Evolutionary conservation across 2,329 filamentous ascomycete genomes (phyloP), one percentile per base, ranked within the genome.

Genomic region (Fusarium tricinctum): DNA sequence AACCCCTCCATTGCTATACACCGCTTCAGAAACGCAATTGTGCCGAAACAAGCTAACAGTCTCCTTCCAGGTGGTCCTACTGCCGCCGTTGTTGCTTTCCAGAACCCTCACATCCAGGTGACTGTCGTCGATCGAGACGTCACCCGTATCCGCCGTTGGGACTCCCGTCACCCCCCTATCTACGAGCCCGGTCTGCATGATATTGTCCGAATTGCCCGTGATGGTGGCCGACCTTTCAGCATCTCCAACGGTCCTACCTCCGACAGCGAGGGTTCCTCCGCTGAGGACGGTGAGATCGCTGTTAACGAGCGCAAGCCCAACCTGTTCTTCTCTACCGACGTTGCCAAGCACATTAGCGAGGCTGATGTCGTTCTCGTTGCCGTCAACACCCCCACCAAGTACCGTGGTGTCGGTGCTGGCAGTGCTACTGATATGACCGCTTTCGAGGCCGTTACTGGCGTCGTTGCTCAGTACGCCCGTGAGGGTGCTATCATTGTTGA

Each of bases 331-430:
- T 90, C 91, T 5, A 91, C 88, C 20, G 85, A 93, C 53, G 84
- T 92, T 12, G 84, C 84, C 20, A 81, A 79, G 65, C 83, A 82
- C 62, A 91, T 94, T 62, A 77, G 82, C 23, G 86, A 89, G 66
- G 91, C 92, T 14, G 91, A 94, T 74, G 80, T 94, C 44, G 86
- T 95, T 58, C 86, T 95, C 61, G 86, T 94, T 56, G 88, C 90
- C 15, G 92, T 95, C 71, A 93, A 94, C 77, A 94, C 92, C 0
- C 92, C 92, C 3, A 94, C 92, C 43, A 94, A 94, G 80, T 86
- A 82, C 35, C 86, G 85, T 47, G 92, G 92, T 55, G 80, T 88
- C 22, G 92, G 92, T 47, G 88, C 89, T 7, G 91, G 91, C 13
- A 86, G 84, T 68, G 91, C 92, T 0, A 91, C 91, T 17, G 91